These are phyloP conservation scores for Pythium chondricola DNA, from an alignment of 352 stramenopile species.

Conservation along the genomic window DNA sequence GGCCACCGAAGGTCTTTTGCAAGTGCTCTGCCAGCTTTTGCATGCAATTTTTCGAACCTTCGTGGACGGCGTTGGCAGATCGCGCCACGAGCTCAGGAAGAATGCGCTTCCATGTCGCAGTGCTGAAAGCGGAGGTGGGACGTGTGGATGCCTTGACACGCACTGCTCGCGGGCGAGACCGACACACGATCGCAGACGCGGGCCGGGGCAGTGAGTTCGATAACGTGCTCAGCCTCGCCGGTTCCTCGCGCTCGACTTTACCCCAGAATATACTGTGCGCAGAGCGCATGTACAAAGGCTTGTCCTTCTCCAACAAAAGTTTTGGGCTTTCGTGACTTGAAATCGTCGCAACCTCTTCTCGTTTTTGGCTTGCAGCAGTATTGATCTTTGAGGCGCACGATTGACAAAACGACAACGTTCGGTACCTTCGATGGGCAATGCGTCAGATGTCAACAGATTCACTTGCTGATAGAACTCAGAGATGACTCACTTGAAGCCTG, in stretches of 20 bases:
- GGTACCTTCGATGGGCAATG: slow-evolving; percentile 8
- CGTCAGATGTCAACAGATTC: neutral
- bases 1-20: slow-evolving; percentile 28
- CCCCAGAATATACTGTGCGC: slow-evolving; percentile 36
- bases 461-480: no score
- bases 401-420: slow-evolving; percentile 14
- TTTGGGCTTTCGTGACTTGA: no score
- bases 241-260: slow-evolving; percentile 21
- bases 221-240: neutral
- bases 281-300: slow-evolving; percentile 21
- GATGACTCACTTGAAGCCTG: slow-evolving; percentile 9
- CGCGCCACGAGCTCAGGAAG: neutral
- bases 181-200: neutral
- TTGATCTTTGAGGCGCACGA: slow-evolving; percentile 12
- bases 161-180: no score
- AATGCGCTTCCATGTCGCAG: slow-evolving; percentile 3
- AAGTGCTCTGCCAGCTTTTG: slow-evolving; percentile 35
- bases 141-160: no score
- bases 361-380: no score
- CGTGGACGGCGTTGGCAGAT: neutral
- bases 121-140: no score
- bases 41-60: slow-evolving; percentile 19
- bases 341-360: no score
- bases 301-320: slow-evolving; percentile 3
- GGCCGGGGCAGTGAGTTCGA: neutral